Evolutionary conservation across 148 eudicot species (phyloP).

Genomic region (Dysphania ambrosioides): DNA sequence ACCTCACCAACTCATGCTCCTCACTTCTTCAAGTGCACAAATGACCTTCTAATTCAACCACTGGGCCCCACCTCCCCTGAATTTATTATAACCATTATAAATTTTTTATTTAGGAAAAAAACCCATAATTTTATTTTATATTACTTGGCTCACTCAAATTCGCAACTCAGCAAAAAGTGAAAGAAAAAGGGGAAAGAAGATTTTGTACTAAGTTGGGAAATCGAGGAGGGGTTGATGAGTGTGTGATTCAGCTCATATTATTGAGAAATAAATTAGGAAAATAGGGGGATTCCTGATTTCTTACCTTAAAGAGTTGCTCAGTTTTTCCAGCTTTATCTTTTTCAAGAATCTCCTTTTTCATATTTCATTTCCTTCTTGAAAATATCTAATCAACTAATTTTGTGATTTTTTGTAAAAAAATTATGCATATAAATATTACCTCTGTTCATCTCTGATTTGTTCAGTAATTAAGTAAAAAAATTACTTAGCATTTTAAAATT

Average conservation of each 20-base stretch:
- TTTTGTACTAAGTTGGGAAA: too few relatives aligned
- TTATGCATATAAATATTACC: background rate
- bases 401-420: background rate
- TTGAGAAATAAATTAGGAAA: background rate
- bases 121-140: too few relatives aligned
- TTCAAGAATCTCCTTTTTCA: background rate
- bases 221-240: too few relatives aligned
- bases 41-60: too few relatives aligned
- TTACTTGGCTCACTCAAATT: too few relatives aligned
- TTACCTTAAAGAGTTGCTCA: background rate
- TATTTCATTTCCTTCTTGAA: background rate
- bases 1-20: too few relatives aligned
- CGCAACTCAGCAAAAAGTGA: too few relatives aligned
- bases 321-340: background rate
- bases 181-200: too few relatives aligned
- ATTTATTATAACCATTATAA: background rate
- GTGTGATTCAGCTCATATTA: background rate
- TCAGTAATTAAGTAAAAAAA: background rate
- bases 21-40: too few relatives aligned
- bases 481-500: background rate
- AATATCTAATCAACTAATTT: background rate
- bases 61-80: constrained; percentile 13
- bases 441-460: background rate
- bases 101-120: too few relatives aligned
- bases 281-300: background rate